A percentile compares a stretch with the other conserved stretches of the same genome.
Evolutionary conservation across 2,329 filamentous ascomycete genomes (phyloP).

Genomic region (Botryotinia narcissicola): DNA sequence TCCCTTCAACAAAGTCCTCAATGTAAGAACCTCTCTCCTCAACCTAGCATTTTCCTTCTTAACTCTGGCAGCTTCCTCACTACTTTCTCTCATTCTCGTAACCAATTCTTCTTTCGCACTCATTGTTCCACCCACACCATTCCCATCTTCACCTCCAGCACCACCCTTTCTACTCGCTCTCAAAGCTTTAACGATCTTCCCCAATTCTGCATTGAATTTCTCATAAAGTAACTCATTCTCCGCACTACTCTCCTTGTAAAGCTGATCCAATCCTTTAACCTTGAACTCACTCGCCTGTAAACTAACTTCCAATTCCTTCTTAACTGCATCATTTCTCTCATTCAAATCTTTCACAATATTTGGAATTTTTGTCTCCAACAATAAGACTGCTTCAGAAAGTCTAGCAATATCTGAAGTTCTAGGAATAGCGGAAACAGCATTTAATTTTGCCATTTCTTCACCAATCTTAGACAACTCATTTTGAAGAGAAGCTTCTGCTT

Average conservation of each 20-base stretch:
- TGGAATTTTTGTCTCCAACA: constrained; percentile 67
- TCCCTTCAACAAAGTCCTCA: constrained; percentile 32
- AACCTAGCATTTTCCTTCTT: constrained; percentile 84
- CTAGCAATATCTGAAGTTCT: constrained; percentile 36
- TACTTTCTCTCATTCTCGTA: constrained; percentile 64
- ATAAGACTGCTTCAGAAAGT: constrained; percentile 58
- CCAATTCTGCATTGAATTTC: constrained; percentile 86
- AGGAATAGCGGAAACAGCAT: constrained; percentile 41
- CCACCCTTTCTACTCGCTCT: constrained; percentile 45
- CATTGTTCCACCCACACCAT: constrained; percentile 51
- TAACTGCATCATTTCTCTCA: constrained; percentile 60
- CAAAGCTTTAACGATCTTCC: constrained; percentile 74
- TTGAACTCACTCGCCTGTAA: constrained; percentile 75
- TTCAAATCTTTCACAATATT: constrained; percentile 57
- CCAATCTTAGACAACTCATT: constrained; percentile 77
- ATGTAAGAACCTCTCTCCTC: constrained; percentile 70
- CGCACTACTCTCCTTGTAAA: constrained; percentile 82
- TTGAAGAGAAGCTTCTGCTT: constrained; percentile 66
- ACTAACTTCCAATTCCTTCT: constrained; percentile 68
- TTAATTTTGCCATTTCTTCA: constrained; percentile 68
- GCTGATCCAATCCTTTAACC: constrained; percentile 77
- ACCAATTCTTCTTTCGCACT: constrained; percentile 79
- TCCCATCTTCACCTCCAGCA: neutral
- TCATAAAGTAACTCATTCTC: constrained; percentile 94
- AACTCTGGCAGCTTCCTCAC: constrained; percentile 73